Percentiles rank a stretch among this genome's conserved stretches.
Evolutionary conservation across 345 rosid species (phyloP).

Genomic region (Hibiscus trionum): DNA sequence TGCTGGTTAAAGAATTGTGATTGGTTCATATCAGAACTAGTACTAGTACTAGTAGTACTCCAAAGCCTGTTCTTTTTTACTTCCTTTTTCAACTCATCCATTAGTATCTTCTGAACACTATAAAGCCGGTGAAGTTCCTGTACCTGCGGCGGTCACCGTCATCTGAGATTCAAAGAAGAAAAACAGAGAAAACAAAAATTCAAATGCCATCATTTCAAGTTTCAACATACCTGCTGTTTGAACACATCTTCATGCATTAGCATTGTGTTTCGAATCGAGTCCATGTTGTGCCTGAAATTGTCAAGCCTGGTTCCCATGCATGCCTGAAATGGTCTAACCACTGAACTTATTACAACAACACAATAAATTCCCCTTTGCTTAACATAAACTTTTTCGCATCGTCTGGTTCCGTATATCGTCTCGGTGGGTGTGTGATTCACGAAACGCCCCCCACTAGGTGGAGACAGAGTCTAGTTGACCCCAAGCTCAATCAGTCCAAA

Average conservation of each 20-base stretch:
- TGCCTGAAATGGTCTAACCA: conserved; percentile 44
- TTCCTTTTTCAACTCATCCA: conserved; percentile 46
- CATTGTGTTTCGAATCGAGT: conserved; percentile 67
- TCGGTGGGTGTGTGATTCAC: conserved; percentile 23
- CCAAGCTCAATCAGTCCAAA: not conserved
- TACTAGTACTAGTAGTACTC: not conserved
- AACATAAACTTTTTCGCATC: not conserved
- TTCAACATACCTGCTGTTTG: conserved; percentile 52
- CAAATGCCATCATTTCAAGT: not conserved
- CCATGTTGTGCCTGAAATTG: conserved; percentile 27
- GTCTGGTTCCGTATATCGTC: not conserved
- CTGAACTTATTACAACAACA: not conserved
- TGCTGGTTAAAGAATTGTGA: not conserved
- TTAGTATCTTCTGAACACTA: conserved; percentile 57
- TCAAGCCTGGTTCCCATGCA: conserved; percentile 54
- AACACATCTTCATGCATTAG: conserved; percentile 70
- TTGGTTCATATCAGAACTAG: not conserved
- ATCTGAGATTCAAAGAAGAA: not conserved
- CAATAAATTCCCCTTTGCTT: not conserved
- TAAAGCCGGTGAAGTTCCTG: conserved; percentile 74
- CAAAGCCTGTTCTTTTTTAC: conserved; percentile 25
- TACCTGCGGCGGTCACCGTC: conserved; percentile 38
- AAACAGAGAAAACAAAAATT: not conserved
- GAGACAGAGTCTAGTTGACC: not conserved
- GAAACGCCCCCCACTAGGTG: conserved; percentile 16